phyloP scores from a whole-genome alignment of 768 basidiomycete genomes.

The Hirschioporus abietinus region DNA sequence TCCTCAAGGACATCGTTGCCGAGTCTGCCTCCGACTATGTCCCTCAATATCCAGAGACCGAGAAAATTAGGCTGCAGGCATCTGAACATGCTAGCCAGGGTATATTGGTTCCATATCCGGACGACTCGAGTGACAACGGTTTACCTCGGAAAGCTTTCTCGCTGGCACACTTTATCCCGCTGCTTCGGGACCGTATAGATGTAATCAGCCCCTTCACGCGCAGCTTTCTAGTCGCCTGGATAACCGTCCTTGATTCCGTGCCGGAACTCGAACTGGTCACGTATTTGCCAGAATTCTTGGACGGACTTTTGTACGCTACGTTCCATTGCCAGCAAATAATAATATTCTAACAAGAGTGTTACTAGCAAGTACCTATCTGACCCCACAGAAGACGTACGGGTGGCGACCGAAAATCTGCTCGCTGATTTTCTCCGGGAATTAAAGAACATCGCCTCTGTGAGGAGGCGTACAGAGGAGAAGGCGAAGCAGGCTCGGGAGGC shows the following conservation, averaged over 20 bases:
- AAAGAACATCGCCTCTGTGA: conserved; percentile 74
- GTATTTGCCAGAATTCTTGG: conserved; percentile 91
- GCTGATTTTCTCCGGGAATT: conserved; percentile 91
- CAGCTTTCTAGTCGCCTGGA: conserved; percentile 96
- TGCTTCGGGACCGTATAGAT: conserved; percentile 88
- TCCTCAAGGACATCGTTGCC: conserved; percentile 97
- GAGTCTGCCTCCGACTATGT: conserved; percentile 95
- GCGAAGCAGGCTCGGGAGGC: conserved; percentile 35
- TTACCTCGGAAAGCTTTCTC: conserved; percentile 78
- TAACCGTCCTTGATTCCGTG: conserved; percentile 90
- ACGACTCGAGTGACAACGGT: conserved; percentile 30
- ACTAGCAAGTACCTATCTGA: conserved; percentile 91
- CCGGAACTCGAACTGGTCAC: conserved; percentile 94
- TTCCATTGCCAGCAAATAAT: conserved; percentile 9
- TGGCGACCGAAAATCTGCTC: conserved; percentile 84
- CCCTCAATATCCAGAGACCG: conserved; percentile 79
- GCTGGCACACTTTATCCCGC: conserved; percentile 88
- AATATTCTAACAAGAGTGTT: conserved; percentile 12
- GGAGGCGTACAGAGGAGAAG: conserved; percentile 57
- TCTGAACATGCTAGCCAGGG: conserved; percentile 44
- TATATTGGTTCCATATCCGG: conserved; percentile 61
- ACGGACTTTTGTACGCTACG: conserved; percentile 78
- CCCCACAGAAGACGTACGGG: conserved; percentile 87
- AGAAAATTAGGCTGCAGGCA: conserved; percentile 45
- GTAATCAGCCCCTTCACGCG: conserved; percentile 94